Evolutionary conservation across 1,139 yeast species (phyloP).

Genomic region (Hansenula anomala): DNA sequence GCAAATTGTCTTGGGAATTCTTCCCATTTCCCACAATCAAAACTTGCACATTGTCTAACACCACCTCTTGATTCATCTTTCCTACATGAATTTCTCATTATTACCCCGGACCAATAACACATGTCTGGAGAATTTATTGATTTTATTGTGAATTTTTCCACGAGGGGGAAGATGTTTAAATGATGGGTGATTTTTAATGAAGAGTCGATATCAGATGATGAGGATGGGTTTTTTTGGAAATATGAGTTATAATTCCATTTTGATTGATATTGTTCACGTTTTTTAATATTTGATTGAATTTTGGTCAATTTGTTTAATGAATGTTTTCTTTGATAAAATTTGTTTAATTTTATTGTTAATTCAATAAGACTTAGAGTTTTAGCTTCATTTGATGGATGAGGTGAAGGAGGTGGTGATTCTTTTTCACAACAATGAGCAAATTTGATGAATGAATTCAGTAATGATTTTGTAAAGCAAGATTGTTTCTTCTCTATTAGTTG

Average conservation of each 20-base stretch:
- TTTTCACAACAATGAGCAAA: constrained; percentile 12
- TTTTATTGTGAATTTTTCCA: constrained; percentile 83
- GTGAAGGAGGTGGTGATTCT: too few species aligned
- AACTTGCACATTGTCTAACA: constrained; percentile 90
- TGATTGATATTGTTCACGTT: constrained; percentile 25
- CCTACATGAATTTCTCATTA: constrained; percentile 92
- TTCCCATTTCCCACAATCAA: constrained; percentile 97
- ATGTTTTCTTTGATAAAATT: constrained; percentile 13
- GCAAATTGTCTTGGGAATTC: constrained; percentile 85
- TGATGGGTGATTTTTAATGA: constrained; percentile 18
- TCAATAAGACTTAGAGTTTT: constrained; percentile 15
- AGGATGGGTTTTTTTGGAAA: constrained; percentile 22
- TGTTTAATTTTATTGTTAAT: constrained; percentile 14
- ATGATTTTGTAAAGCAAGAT: constrained; percentile 13
- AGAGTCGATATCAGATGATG: constrained; percentile 23
- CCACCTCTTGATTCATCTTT: constrained; percentile 86
- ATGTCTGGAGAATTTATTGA: constrained; percentile 64
- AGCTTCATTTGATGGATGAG: constrained; percentile 8
- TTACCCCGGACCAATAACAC: constrained; percentile 96
- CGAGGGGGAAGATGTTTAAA: constrained; percentile 80
- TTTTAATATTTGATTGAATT: constrained; percentile 15
- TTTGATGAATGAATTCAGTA: constrained; percentile 13
- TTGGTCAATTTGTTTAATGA: constrained; percentile 8
- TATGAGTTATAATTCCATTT: constrained; percentile 60
- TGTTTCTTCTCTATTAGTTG: too few species aligned